Evolutionary conservation across 345 rosid species (phyloP).

Genomic region (Rubroshorea leprosula): DNA sequence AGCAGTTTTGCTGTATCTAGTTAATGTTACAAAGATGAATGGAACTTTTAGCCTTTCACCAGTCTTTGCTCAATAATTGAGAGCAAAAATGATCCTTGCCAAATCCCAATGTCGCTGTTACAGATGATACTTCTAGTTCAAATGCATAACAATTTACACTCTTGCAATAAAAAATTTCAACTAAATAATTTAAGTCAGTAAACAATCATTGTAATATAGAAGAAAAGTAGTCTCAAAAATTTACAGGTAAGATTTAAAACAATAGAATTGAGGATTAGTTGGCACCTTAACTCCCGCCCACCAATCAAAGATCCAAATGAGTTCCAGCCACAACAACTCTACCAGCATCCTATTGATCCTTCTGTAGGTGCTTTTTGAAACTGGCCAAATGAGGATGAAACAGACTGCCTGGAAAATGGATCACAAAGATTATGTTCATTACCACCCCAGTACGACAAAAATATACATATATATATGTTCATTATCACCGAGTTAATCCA

Average conservation of each 20-base stretch:
- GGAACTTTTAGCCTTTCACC: not conserved
- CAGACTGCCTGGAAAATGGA: conserved; percentile 56
- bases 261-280: conserved; percentile 3
- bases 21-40: not conserved
- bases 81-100: not conserved
- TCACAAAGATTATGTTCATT: no score
- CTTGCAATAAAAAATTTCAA: not conserved
- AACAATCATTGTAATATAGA: not conserved
- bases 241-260: not conserved
- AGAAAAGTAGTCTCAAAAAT: not conserved
- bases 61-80: not conserved
- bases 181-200: not conserved
- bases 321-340: conserved; percentile 86
- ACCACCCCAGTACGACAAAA: no score
- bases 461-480: no score
- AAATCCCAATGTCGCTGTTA: no score
- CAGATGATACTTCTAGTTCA: no score
- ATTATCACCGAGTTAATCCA: no score
- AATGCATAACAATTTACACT: not conserved
- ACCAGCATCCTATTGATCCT: conserved; percentile 66
- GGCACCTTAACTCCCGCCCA: conserved; percentile 89
- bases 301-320: conserved; percentile 95
- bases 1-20: not conserved
- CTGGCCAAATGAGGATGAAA: conserved; percentile 64
- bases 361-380: conserved; percentile 68